A percentile compares a stretch with the other conserved stretches of the same genome.
These are phyloP conservation scores for Ophiosphaerella herpotricha DNA, from an alignment of 2,329 filamentous ascomycete genomes.

Conservation along the genomic window DNA sequence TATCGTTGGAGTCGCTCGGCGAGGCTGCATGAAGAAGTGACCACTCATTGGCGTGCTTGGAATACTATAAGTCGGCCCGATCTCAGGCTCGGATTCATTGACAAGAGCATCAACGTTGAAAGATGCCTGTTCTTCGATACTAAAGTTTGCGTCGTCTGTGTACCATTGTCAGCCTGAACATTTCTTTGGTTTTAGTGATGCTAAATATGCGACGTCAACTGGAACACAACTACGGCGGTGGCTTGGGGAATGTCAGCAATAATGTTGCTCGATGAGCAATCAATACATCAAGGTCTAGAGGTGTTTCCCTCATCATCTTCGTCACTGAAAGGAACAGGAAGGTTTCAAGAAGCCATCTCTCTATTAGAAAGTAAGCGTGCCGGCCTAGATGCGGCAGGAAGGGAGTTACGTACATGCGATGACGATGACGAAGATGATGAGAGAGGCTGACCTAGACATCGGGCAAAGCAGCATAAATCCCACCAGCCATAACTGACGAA, in stretches of 20 bases:
- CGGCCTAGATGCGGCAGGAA: slow-evolving; percentile 45
- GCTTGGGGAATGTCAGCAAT: slow-evolving; percentile 14
- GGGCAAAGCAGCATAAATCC: slow-evolving; percentile 40
- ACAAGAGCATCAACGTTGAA: slow-evolving; percentile 71
- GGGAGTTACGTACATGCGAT: slow-evolving; percentile 52
- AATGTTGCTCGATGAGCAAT: slow-evolving; percentile 25
- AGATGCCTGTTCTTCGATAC: slow-evolving; percentile 64
- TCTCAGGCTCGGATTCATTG: slow-evolving; percentile 55
- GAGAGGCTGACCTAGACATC: slow-evolving; percentile 44
- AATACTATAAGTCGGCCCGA: slow-evolving; percentile 37
- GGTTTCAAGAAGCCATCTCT: slow-evolving; percentile 44
- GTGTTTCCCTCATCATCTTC: slow-evolving; percentile 44
- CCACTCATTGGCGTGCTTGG: slow-evolving; percentile 21
- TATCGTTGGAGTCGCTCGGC: slow-evolving; percentile 51
- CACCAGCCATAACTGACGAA: slow-evolving; percentile 35
- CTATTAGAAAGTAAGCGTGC: slow-evolving; percentile 50
- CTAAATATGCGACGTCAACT: background rate
- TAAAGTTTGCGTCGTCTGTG: slow-evolving; percentile 65
- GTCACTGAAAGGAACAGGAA: slow-evolving; percentile 44
- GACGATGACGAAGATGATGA: slow-evolving; percentile 53
- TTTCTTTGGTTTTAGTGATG: slow-evolving; percentile 3
- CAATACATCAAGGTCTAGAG: slow-evolving; percentile 36
- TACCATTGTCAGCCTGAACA: slow-evolving; percentile 48
- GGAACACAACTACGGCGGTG: slow-evolving; percentile 22
- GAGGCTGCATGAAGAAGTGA: slow-evolving; percentile 42